A percentile compares a stretch with the other conserved stretches of the same genome.
These are phyloP conservation scores for Cynanchum wilfordii DNA, from an alignment of 257 asterid species.

Conservation along the genomic window DNA sequence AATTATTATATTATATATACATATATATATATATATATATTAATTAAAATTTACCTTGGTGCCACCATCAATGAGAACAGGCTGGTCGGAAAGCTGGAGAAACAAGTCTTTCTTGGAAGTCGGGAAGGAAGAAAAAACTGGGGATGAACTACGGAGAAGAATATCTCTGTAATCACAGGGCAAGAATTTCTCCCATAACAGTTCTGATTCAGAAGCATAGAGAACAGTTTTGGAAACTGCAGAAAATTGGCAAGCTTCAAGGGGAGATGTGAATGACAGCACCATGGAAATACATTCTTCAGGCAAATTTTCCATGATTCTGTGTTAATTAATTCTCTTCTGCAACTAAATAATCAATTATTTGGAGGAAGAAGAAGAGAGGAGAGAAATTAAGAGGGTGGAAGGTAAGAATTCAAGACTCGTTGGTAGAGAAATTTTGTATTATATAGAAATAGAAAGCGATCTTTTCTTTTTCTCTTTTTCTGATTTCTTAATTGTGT, in stretches of 20 bases:
- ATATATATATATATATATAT: no score
- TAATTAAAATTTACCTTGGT: constrained; percentile 30
- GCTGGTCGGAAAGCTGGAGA: constrained; percentile 40
- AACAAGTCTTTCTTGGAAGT: constrained; percentile 53
- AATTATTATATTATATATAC: no score
- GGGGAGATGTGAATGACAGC: constrained; percentile 48
- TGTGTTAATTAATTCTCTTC: no score
- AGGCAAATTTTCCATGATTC: constrained; percentile 32
- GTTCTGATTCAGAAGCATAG: constrained; percentile 45
- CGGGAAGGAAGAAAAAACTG: constrained; percentile 24
- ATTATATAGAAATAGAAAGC: no score
- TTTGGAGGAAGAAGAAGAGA: background rate
- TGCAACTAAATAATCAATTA: background rate
- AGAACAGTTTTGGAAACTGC: constrained; percentile 33
- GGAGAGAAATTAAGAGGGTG: background rate
- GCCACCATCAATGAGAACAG: constrained; percentile 68
- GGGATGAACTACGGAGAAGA: constrained; percentile 29
- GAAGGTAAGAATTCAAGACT: no score
- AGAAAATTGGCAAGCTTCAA: constrained; percentile 43
- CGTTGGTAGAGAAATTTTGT: no score
- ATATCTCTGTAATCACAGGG: constrained; percentile 56
- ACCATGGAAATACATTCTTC: constrained; percentile 50
- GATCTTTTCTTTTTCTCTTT: no score
- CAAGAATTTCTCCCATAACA: constrained; percentile 54
- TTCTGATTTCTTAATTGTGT: no score